Percentiles rank a stretch among this genome's conserved stretches.
These are phyloP conservation scores for Xylariales sp. DNA, from an alignment of 2,329 filamentous ascomycete genomes.

Conservation along the genomic window DNA sequence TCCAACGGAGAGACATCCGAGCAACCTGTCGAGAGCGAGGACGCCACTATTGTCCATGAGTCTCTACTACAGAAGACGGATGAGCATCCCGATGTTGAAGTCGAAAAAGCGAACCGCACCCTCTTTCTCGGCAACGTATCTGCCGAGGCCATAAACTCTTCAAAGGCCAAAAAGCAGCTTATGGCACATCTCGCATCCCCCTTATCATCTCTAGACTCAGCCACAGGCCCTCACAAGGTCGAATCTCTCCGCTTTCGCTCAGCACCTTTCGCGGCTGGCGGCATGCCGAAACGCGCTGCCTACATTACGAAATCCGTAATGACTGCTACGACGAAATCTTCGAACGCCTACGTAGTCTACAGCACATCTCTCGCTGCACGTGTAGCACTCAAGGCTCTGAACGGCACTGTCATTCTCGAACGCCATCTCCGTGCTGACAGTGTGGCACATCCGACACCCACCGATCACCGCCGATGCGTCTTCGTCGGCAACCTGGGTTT, in stretches of 20 bases:
- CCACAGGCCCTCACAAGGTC: conserved; percentile 60
- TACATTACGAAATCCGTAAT: conserved; percentile 88
- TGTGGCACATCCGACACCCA: conserved; percentile 77
- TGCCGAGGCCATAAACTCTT: conserved; percentile 74
- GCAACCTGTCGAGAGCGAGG: conserved; percentile 20
- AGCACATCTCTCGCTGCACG: conserved; percentile 69
- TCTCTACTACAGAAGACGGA: conserved; percentile 48
- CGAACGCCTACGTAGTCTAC: conserved; percentile 93
- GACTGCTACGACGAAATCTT: conserved; percentile 84
- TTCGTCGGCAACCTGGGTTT: conserved; percentile 97
- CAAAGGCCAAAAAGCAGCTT: conserved; percentile 72
- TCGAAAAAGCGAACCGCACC: conserved; percentile 84
- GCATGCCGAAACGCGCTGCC: conserved; percentile 88
- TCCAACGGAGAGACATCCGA: conserved; percentile 10
- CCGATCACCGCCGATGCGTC: conserved; percentile 83
- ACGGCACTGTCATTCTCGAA: conserved; percentile 77
- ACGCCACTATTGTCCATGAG: conserved; percentile 49
- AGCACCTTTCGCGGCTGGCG: conserved; percentile 71
- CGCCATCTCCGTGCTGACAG: conserved; percentile 88
- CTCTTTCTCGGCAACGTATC: conserved; percentile 93
- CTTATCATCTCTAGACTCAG: conserved; percentile 47
- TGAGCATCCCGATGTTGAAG: conserved; percentile 45
- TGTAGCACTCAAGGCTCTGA: conserved; percentile 70
- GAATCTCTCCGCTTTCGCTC: conserved; percentile 94
- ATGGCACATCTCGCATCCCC: conserved; percentile 74